A percentile compares a stretch with the other conserved stretches of the same genome.
Evolutionary conservation across 225 moss, liverwort and hornwort genomes (phyloP).

Genomic region (Physcomitrellopsis africana): DNA sequence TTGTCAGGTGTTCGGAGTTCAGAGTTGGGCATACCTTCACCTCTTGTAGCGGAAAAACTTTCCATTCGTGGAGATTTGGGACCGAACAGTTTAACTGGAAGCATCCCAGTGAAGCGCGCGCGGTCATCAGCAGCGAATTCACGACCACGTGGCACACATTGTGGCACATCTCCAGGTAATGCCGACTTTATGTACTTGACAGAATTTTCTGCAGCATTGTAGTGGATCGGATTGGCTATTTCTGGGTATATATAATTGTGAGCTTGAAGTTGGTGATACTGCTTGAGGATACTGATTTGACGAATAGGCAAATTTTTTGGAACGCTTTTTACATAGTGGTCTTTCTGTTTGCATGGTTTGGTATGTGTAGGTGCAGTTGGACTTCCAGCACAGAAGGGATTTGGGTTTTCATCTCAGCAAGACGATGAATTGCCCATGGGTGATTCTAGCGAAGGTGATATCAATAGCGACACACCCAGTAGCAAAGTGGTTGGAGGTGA

Average conservation of each 20-base stretch:
- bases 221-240: not conserved
- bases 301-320: not conserved
- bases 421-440: slow-evolving; percentile 38
- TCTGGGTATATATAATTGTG: too few relatives aligned
- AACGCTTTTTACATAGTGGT: not conserved
- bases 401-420: slow-evolving; percentile 27
- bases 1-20: slow-evolving; percentile 38
- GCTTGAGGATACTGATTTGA: not conserved
- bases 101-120: slow-evolving; percentile 83
- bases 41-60: slow-evolving; percentile 75
- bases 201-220: not conserved
- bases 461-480: slow-evolving; percentile 36
- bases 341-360: not conserved
- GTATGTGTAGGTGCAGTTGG: slow-evolving; percentile 31
- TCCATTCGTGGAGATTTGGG: slow-evolving; percentile 53
- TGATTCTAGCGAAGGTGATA: slow-evolving; percentile 35
- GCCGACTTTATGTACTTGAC: not conserved
- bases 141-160: slow-evolving; percentile 45
- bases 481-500: slow-evolving; percentile 46
- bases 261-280: too few relatives aligned
- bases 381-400: slow-evolving; percentile 28
- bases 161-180: slow-evolving; percentile 57
- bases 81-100: slow-evolving; percentile 53
- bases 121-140: slow-evolving; percentile 58
- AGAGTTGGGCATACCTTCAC: slow-evolving; percentile 54